A percentile compares a stretch with the other conserved stretches of the same genome.
Evolutionary conservation across 2,329 filamentous ascomycete genomes (phyloP).

Genomic region (Graphilbum ipis-grandicollis): DNA sequence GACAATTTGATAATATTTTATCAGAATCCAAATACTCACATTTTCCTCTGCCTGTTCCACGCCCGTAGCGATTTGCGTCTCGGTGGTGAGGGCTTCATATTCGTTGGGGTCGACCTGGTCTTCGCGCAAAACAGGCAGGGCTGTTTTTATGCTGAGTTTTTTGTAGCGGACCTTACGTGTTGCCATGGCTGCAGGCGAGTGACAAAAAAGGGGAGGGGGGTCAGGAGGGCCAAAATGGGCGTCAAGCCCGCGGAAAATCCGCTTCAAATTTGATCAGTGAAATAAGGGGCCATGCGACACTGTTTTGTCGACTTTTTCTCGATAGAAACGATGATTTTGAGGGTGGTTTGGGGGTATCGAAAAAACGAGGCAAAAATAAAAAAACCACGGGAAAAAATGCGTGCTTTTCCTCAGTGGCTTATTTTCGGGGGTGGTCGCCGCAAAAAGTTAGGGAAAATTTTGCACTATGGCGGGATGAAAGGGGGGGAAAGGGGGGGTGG

Average conservation of each 20-base stretch:
- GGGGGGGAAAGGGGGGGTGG: too few relatives aligned
- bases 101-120: slow-evolving; percentile 73
- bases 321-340: slow-evolving; percentile 33
- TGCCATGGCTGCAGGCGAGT: slow-evolving; percentile 31
- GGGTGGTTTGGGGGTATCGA: slow-evolving; percentile 33
- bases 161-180: slow-evolving; percentile 61
- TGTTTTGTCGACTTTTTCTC: slow-evolving; percentile 31
- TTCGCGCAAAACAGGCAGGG: slow-evolving; percentile 73
- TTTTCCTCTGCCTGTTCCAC: slow-evolving; percentile 96
- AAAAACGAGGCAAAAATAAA: too few relatives aligned
- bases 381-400: too few relatives aligned
- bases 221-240: slow-evolving; percentile 12
- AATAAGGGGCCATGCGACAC: slow-evolving; percentile 41
- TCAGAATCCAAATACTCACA: slow-evolving; percentile 41
- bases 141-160: slow-evolving; percentile 85
- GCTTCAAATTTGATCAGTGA: slow-evolving; percentile 44
- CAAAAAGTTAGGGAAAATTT: too few relatives aligned
- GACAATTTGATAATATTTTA: slow-evolving; percentile 3
- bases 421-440: too few relatives aligned
- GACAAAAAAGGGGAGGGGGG: too few relatives aligned
- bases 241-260: slow-evolving; percentile 35
- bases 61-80: slow-evolving; percentile 81
- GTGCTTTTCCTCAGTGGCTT: background rate
- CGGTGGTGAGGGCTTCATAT: slow-evolving; percentile 71
- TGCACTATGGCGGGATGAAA: too few relatives aligned